Conservation (phyloP, 2,329 filamentous ascomycete genomes). For the Coleophoma crateriformis region DNA sequence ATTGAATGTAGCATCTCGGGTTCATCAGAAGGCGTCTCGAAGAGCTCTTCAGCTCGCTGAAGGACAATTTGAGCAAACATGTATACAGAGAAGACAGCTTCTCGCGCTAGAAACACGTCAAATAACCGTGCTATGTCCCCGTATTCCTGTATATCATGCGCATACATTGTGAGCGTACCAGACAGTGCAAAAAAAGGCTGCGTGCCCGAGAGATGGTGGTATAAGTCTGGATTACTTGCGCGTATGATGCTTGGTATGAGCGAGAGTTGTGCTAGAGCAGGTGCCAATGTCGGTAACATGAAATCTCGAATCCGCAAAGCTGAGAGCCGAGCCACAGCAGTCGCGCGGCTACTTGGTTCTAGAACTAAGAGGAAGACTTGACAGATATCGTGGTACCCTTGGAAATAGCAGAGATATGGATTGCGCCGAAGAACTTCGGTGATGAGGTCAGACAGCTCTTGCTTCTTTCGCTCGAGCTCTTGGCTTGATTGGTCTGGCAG, state of each 20-base stretch:
- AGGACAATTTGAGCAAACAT: conserved; percentile 87
- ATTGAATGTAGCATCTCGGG: conserved; percentile 89
- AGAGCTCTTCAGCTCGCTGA: conserved; percentile 74
- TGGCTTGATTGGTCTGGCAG: conserved; percentile 59
- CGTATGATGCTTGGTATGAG: conserved; percentile 79
- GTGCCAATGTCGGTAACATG: conserved; percentile 84
- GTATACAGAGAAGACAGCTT: conserved; percentile 87
- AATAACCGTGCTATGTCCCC: conserved; percentile 85
- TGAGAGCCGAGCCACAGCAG: conserved; percentile 74
- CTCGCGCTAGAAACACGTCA: conserved; percentile 81
- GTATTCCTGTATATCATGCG: conserved; percentile 90
- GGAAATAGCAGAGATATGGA: conserved; percentile 89
- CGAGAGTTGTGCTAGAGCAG: conserved; percentile 78
- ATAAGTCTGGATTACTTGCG: conserved; percentile 65
- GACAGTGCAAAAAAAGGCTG: conserved; percentile 90
- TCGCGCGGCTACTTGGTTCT: conserved; percentile 51
- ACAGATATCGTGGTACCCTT: conserved; percentile 97
- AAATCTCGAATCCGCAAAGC: conserved; percentile 91
- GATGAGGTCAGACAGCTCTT: conserved; percentile 76
- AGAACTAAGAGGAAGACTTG: conserved; percentile 91
- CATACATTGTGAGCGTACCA: conserved; percentile 93
- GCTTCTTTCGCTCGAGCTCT: conserved; percentile 66
- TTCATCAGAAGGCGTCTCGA: conserved; percentile 76
- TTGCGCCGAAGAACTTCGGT: conserved; percentile 72
- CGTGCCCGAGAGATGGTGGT: conserved; percentile 67